Conservation (phyloP, 1,284 basidiomycete species). For the Ceratobasidium sp. region DNA sequence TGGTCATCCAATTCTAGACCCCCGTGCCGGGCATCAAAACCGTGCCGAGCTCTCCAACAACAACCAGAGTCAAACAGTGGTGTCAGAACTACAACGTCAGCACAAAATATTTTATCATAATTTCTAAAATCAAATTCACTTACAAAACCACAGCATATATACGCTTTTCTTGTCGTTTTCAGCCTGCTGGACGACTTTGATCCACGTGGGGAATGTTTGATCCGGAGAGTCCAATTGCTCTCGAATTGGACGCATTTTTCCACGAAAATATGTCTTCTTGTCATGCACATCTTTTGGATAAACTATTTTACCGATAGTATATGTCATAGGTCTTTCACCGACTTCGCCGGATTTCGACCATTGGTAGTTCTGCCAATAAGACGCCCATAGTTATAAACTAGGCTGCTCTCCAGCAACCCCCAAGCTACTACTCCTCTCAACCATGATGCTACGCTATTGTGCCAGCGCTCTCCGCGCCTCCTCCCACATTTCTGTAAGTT, state of each 20-base stretch:
- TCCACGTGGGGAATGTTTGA: neutral
- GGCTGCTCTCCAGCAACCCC: neutral
- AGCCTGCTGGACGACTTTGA: neutral
- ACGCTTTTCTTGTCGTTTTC: neutral
- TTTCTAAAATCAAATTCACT: neutral
- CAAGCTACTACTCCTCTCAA: neutral
- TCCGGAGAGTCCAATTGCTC: neutral
- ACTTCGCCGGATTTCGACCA: neutral
- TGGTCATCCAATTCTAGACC: constrained; percentile 28
- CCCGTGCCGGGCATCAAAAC: constrained; percentile 24
- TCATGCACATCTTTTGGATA: constrained; percentile 30
- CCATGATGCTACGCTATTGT: constrained; percentile 29
- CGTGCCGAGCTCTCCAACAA: constrained; percentile 21
- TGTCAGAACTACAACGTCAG: constrained; percentile 25
- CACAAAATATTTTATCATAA: neutral
- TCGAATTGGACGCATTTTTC: constrained; percentile 19
- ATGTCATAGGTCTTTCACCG: neutral
- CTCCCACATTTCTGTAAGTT: constrained; percentile 8
- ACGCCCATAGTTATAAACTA: constrained; percentile 1
- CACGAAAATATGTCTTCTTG: constrained; percentile 6
- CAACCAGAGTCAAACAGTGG: constrained; percentile 19
- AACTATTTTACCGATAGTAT: constrained; percentile 17
- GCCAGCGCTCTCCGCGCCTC: constrained; percentile 6
- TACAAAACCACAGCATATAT: neutral
- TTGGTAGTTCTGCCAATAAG: neutral